Base-by-base conservation (phyloP, 2,329 filamentous ascomycete genomes). In the Penicillium thymicola region DNA sequence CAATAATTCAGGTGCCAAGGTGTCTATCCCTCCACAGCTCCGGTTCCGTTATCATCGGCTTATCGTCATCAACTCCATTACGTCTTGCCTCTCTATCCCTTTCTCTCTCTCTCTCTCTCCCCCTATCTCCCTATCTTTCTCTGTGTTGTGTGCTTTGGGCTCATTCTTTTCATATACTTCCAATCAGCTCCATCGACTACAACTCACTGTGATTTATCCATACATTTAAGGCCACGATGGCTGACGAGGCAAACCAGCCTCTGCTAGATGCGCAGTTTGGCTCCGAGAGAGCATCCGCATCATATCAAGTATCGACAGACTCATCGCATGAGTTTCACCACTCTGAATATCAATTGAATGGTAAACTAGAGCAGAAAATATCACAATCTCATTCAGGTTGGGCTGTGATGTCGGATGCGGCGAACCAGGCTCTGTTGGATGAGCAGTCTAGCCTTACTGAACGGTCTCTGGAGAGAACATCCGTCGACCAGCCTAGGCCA, bases 171-270 rank as follows among this genome's bases (percentile, higher is more conserved):
- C 27, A 25, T 34, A 10, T 25, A 8, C 42, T 36, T 55, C 27
- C 25, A 53, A 55, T 48, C 30, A 56, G 21, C 8, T 25, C 9
- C 3, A 13, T 9, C 16, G 23, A 47, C 34, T 28, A 38, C n/a
- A 49, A 18, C 13, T 38, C 41, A 23, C 21, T n/a, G 6, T 21
- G 6, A 21, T 23, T 50, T n/a, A 42, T 54, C 14, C 3, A 30
- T 21, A 36, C 16, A n/a, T 54, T 16, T 38, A 30, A 21, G 53
- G 65, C 66, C 64, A 57, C 55, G 43, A 75, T 74, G 73, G 65
- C 65, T 60, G 69, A 74, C 44, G 72, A 75, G 66, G 64, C 61
- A 59, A 66, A 57, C 45, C 59, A 57, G 59, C 69, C 69, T 61
- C 62, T 73, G 51, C 60, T 73, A 56, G 62, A 63, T 54, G 65